phyloP scores from a whole-genome alignment of 371 early-diverging fungal species.

The Lichtheimia ramosa region DNA sequence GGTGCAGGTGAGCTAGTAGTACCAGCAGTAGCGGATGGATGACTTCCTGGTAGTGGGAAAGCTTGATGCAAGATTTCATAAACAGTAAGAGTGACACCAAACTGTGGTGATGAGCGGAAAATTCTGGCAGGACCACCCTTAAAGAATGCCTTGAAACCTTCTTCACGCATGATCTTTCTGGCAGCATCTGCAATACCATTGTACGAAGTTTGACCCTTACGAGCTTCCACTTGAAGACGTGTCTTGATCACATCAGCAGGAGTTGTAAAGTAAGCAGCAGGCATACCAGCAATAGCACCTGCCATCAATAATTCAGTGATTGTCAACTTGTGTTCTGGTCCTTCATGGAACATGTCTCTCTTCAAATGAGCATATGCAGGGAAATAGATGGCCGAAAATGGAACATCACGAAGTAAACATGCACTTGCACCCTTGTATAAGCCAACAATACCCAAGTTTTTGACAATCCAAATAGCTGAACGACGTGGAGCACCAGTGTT shows the following conservation, averaged over 20 bases:
- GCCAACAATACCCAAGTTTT: slow-evolving; percentile 88
- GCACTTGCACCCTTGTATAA: slow-evolving; percentile 95
- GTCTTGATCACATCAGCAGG: slow-evolving; percentile 99
- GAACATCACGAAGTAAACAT: slow-evolving; percentile 94
- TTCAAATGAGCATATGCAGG: slow-evolving; percentile 94
- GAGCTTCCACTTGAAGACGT: slow-evolving; percentile 92
- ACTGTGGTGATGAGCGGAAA: slow-evolving; percentile 91
- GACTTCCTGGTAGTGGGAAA: slow-evolving; percentile 66
- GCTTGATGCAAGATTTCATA: slow-evolving; percentile 88
- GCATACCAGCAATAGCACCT: slow-evolving; percentile 96
- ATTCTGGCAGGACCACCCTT: slow-evolving; percentile 92
- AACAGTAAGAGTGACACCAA: slow-evolving; percentile 92
- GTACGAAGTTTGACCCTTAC: slow-evolving; percentile 87
- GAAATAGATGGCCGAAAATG: slow-evolving; percentile 97
- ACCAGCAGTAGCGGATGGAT: slow-evolving; percentile 22
- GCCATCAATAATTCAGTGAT: slow-evolving; percentile 82
- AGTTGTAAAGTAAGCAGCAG: slow-evolving; percentile 95
- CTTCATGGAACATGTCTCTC: slow-evolving; percentile 81
- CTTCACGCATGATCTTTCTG: slow-evolving; percentile 84
- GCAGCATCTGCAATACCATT: slow-evolving; percentile 87
- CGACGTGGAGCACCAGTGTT: slow-evolving; percentile 58
- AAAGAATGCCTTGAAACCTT: slow-evolving; percentile 94
- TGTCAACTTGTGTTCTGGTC: slow-evolving; percentile 70
- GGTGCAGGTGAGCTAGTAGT: slow-evolving; percentile 14
- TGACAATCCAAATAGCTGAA: slow-evolving; percentile 89